Evolutionary conservation across 2,329 filamentous ascomycete species (phyloP), one percentile per base, ranked within the genome.

Genomic region (Chrysoporthe deuterocubensis): DNA sequence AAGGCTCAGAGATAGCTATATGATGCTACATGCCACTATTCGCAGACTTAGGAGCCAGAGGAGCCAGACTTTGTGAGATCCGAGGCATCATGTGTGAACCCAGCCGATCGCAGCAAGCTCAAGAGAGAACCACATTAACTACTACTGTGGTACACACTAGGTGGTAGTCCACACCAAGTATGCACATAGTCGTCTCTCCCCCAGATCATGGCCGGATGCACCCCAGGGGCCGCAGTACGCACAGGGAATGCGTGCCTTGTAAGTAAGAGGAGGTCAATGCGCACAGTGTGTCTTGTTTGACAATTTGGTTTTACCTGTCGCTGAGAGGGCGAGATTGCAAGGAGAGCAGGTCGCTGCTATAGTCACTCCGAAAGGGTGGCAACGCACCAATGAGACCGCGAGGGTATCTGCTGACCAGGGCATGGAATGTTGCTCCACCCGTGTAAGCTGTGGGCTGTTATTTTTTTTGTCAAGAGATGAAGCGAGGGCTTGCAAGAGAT

Each of bases 321-420:
- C 37, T 40, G 37, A 40, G 37, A 40, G 6, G 9, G 9, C 37
- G 37, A 40, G 9, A 40, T 40, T 6, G 8, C 14, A 14, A 4
- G 44, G 11, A 46, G 13, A 46, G 44, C 7, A 46, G 26, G 13
- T 6, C 9, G 44, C 44, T n/a, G 18, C 44, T 14, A 46, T 46
- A 46, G 44, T 46, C 37, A 9, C 37, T 40, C 9, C 37, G 32
- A 5, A 32, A 34, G 21, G 50, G 50, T 8, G 3, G 50, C 9
- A 42, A 32, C 34, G 26, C 32, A 44, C 57, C 57, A 60, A 60
- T 60, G n/a, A 60, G 57, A 60, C 40, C 11, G 57, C 57, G n/a
- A 42, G 42, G 18, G 21, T 42, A 60, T 60, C 37, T 60, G 57
- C 37, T 60, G 57, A 60, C 57, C 57, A 60, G 32, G 7, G 21